A percentile compares a stretch with the other conserved stretches of the same genome.
phyloP scores from a whole-genome alignment of 257 asterid genomes.

The Lycium barbarum region DNA sequence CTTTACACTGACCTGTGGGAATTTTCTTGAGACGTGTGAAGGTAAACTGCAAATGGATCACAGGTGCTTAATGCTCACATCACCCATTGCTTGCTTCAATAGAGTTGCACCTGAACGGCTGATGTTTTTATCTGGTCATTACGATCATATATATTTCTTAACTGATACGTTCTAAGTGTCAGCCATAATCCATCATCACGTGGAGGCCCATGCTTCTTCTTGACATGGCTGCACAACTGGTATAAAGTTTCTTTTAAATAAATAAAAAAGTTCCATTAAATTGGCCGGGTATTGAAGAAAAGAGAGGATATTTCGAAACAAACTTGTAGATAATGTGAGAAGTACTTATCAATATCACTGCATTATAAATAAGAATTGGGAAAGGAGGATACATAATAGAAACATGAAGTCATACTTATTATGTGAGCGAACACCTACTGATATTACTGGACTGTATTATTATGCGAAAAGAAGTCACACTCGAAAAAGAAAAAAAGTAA shows the following conservation, averaged over 20 bases:
- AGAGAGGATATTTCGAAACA: background rate
- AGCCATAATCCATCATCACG: background rate
- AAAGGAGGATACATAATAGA: too few relatives aligned
- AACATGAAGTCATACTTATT: too few relatives aligned
- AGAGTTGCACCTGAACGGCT: background rate
- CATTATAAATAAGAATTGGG: background rate
- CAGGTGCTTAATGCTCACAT: background rate
- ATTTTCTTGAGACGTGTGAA: constrained; percentile 21
- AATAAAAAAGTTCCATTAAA: background rate
- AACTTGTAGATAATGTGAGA: background rate
- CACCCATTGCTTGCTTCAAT: background rate
- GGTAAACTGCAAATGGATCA: background rate
- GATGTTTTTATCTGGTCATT: background rate
- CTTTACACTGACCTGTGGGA: background rate
- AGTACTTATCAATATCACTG: background rate
- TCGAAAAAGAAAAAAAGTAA: too few relatives aligned
- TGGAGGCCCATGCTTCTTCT: background rate
- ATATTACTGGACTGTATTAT: too few relatives aligned
- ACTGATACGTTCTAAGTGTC: background rate
- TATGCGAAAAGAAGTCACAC: too few relatives aligned
- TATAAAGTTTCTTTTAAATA: background rate
- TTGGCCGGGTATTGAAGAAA: background rate
- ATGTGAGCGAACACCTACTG: too few relatives aligned
- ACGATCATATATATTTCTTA: background rate
- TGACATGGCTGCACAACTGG: constrained; percentile 11